A percentile compares a stretch with the other conserved stretches of the same genome.
These are phyloP conservation scores for Phalaenopsis hybrid DNA, from an alignment of 116 monocot genomes.

Conservation along the genomic window DNA sequence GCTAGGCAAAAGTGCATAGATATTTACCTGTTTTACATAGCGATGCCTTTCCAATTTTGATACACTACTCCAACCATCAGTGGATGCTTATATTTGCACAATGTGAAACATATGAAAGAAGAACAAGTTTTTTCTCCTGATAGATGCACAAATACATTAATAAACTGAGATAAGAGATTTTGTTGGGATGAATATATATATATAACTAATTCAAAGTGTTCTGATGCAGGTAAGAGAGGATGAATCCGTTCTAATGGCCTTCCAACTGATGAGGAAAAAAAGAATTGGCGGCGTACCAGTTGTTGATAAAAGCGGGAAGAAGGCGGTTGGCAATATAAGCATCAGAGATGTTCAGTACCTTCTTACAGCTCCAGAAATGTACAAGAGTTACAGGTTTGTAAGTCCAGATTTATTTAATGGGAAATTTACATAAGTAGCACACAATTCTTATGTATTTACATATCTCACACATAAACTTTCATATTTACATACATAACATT, in stretches of 20 bases:
- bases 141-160: too few species aligned
- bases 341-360: conserved; percentile 96
- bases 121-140: too few species aligned
- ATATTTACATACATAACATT: too few species aligned
- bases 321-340: conserved; percentile 82
- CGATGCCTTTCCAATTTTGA: too few species aligned
- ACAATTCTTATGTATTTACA: too few species aligned
- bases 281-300: conserved; percentile 81
- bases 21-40: too few species aligned
- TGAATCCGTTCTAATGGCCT: conserved; percentile 80
- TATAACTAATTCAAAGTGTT: neutral
- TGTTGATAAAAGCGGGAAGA: conserved; percentile 60
- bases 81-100: too few species aligned
- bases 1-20: too few species aligned
- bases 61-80: too few species aligned
- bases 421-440: too few species aligned
- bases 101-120: too few species aligned
- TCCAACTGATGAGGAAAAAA: conserved; percentile 64
- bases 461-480: too few species aligned
- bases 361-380: conserved; percentile 67
- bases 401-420: neutral
- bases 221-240: conserved; percentile 58
- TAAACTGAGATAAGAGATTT: neutral
- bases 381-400: conserved; percentile 71
- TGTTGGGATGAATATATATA: neutral